These are phyloP conservation scores for Spinacia oleracea DNA, from an alignment of 179 eudicot species.

Conservation along the genomic window DNA sequence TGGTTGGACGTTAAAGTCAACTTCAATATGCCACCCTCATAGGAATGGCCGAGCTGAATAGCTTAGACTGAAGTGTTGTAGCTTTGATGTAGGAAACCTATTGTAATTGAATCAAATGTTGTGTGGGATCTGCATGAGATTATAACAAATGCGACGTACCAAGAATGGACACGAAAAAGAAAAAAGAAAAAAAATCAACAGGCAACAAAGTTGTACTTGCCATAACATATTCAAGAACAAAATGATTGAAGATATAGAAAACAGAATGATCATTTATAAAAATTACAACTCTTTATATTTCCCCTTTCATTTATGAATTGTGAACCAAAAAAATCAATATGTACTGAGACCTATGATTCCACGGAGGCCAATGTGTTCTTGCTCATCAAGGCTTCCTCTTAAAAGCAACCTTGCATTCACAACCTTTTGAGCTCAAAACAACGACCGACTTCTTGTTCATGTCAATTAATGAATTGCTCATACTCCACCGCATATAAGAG, in stretches of 20 bases:
- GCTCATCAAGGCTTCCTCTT: not conserved
- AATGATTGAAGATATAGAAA: not conserved
- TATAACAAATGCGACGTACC: not conserved
- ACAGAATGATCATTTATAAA: not conserved
- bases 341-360: conserved; percentile 19
- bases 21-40: no score
- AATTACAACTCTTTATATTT: conserved; percentile 28
- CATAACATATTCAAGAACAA: not conserved
- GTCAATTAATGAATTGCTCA: not conserved
- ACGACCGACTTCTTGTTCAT: not conserved
- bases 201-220: not conserved
- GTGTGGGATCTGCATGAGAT: not conserved
- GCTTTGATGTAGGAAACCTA: not conserved
- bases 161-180: not conserved
- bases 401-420: conserved; percentile 9
- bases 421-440: conserved; percentile 7
- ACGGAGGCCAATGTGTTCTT: conserved; percentile 5
- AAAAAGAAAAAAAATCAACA: not conserved
- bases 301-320: conserved; percentile 6
- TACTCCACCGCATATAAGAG: not conserved
- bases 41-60: no score
- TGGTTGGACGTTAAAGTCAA: no score
- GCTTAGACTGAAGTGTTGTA: no score
- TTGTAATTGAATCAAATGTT: not conserved
- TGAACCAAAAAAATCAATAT: conserved; percentile 29